A percentile compares a stretch with the other conserved stretches of the same genome.
Conservation (phyloP, 495 filamentous ascomycete species). For the Lasiosphaeriaceae sp. region DNA sequence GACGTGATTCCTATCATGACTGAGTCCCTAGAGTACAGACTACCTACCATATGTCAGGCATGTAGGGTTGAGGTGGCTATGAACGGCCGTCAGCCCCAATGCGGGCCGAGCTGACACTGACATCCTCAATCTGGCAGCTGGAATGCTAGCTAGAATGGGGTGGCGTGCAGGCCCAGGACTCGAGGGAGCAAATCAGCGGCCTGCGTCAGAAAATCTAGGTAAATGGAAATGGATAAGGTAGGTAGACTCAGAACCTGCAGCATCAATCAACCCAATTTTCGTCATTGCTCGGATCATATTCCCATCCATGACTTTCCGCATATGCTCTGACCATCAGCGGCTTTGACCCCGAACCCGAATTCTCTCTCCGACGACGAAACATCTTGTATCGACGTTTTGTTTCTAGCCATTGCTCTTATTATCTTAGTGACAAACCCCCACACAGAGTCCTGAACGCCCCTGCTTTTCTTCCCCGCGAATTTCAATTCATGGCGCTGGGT, state of each 20-base stretch:
- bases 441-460: background rate
- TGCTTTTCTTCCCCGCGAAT: conserved; percentile 8
- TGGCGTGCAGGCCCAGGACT: no score
- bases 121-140: background rate
- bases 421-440: background rate
- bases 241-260: background rate
- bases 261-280: background rate
- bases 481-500: conserved; percentile 4
- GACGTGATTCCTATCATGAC: no score
- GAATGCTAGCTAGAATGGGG: background rate
- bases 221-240: background rate
- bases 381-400: no score
- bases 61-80: no score
- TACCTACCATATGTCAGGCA: no score
- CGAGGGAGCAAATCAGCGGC: background rate
- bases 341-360: background rate
- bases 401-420: no score
- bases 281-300: conserved; percentile 1
- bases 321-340: background rate
- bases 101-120: background rate
- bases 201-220: background rate
- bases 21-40: no score
- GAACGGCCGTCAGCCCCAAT: no score
- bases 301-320: background rate
- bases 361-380: background rate